A percentile compares a stretch with the other conserved stretches of the same genome.
Evolutionary conservation across 2,329 filamentous ascomycete genomes (phyloP).

Genomic region (Trichoderma cornu-damae): DNA sequence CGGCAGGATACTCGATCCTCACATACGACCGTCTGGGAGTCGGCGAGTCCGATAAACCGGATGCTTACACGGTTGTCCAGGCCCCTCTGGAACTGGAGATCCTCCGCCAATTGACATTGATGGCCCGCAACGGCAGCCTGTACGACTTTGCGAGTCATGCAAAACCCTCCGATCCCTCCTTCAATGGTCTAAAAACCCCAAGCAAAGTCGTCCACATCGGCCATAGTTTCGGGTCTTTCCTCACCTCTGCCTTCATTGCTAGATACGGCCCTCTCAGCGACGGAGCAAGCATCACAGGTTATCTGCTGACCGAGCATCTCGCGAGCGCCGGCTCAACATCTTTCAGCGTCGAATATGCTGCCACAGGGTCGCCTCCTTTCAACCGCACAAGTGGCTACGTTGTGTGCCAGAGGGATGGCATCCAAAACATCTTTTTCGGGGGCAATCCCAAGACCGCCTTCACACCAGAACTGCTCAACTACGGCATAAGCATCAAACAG

Average conservation of each 20-base stretch:
- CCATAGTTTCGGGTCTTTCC: slow-evolving; percentile 9
- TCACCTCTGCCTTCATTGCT: slow-evolving; percentile 11
- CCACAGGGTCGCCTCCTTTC: background rate
- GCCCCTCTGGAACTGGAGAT: slow-evolving; percentile 8
- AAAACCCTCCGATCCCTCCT: background rate
- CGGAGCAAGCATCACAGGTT: slow-evolving; percentile 4
- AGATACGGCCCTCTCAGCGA: slow-evolving; percentile 8
- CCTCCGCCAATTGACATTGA: slow-evolving; percentile 5
- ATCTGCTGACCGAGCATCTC: background rate
- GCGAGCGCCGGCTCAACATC: slow-evolving; percentile 10
- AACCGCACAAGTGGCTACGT: slow-evolving; percentile 13
- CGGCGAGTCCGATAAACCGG: slow-evolving; percentile 2
- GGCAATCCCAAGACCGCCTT: slow-evolving; percentile 8
- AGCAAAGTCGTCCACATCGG: slow-evolving; percentile 11
- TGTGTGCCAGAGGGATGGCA: slow-evolving; percentile 9
- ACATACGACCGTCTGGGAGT: slow-evolving; percentile 11
- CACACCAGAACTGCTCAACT: slow-evolving; percentile 3
- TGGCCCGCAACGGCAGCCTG: slow-evolving; percentile 10
- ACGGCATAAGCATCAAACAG: slow-evolving; percentile 10
- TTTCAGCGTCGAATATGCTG: slow-evolving; percentile 12
- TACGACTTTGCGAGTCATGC: slow-evolving; percentile 9
- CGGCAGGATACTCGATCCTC: slow-evolving; percentile 6
- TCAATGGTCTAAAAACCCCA: background rate
- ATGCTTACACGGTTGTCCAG: slow-evolving; percentile 10
- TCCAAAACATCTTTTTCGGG: slow-evolving; percentile 12